Percentiles rank a stretch among this genome's conserved stretches.
phyloP scores from a whole-genome alignment of 345 rosid species.

The Clarkia xantiana region DNA sequence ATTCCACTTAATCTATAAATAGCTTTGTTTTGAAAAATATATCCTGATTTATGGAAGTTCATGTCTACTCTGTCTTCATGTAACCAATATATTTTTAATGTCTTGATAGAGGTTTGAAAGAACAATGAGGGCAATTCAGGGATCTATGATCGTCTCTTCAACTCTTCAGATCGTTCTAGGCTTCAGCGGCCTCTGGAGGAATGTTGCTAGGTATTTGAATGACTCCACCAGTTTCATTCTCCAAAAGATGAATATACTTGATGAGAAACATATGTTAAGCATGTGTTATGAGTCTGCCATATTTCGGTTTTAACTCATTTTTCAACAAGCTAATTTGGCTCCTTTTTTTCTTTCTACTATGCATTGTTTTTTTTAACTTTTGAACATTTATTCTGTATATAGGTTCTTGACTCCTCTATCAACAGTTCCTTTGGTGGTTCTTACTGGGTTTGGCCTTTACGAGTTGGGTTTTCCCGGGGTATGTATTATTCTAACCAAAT shows the following conservation, averaged over 20 bases:
- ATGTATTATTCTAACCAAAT: conserved; percentile 18
- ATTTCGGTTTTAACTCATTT: too few relatives aligned
- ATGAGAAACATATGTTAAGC: too few relatives aligned
- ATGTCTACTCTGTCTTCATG: too few relatives aligned
- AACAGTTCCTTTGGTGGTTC: conserved; percentile 74
- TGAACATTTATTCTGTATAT: conserved; percentile 7
- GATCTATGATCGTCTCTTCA: conserved; percentile 87
- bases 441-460: conserved; percentile 85
- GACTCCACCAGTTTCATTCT: not conserved
- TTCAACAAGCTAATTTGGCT: too few relatives aligned
- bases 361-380: not conserved
- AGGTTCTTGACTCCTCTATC: conserved; percentile 95
- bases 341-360: too few relatives aligned
- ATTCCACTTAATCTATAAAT: not conserved
- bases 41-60: not conserved
- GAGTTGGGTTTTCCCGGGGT: conserved; percentile 98
- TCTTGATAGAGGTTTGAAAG: conserved; percentile 51
- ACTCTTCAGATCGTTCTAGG: conserved; percentile 93
- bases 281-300: too few relatives aligned
- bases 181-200: conserved; percentile 98
- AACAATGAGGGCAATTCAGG: conserved; percentile 90
- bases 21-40: not conserved
- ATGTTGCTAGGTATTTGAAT: conserved; percentile 49
- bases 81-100: conserved; percentile 6
- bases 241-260: not conserved